These are phyloP conservation scores for Achaetomium macrosporum DNA, from an alignment of 2,329 filamentous ascomycete genomes.

Conservation along the genomic window DNA sequence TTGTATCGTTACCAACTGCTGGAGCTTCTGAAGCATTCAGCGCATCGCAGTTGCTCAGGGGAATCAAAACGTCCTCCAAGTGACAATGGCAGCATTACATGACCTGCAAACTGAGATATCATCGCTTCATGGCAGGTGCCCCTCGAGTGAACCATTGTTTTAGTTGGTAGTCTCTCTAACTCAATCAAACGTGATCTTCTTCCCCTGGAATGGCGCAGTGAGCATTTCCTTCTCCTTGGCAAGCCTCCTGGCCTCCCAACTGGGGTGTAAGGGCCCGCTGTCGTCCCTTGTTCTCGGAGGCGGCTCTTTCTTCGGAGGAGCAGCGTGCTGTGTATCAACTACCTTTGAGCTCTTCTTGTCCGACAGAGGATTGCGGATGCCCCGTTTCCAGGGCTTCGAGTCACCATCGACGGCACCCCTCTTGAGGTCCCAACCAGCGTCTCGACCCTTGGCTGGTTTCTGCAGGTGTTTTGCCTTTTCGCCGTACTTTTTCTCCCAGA, in stretches of 20 bases:
- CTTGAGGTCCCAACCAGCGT: constrained; percentile 53
- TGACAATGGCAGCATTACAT: too few relatives aligned
- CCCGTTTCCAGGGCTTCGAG: constrained; percentile 44
- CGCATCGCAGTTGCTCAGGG: too few relatives aligned
- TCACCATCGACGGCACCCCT: constrained; percentile 47
- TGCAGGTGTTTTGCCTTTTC: constrained; percentile 60
- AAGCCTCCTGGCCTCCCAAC: constrained; percentile 59
- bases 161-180: background rate
- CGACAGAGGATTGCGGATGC: constrained; percentile 29
- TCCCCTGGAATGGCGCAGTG: constrained; percentile 48
- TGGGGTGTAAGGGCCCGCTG: constrained; percentile 52
- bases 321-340: constrained; percentile 3
- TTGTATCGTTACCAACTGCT: too few relatives aligned
- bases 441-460: constrained; percentile 23
- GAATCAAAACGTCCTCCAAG: too few relatives aligned
- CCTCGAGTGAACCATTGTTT: background rate
- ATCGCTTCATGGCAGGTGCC: too few relatives aligned
- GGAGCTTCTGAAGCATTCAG: too few relatives aligned
- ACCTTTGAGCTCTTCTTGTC: constrained; percentile 8
- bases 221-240: constrained; percentile 49
- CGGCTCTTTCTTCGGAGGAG: constrained; percentile 14
- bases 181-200: constrained; percentile 55
- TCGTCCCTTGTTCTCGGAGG: constrained; percentile 24
- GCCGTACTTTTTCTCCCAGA: constrained; percentile 77
- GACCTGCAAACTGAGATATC: too few relatives aligned